These are phyloP conservation scores for Akanthomyces muscarius DNA, from an alignment of 2,329 filamentous ascomycete species.

Conservation along the genomic window DNA sequence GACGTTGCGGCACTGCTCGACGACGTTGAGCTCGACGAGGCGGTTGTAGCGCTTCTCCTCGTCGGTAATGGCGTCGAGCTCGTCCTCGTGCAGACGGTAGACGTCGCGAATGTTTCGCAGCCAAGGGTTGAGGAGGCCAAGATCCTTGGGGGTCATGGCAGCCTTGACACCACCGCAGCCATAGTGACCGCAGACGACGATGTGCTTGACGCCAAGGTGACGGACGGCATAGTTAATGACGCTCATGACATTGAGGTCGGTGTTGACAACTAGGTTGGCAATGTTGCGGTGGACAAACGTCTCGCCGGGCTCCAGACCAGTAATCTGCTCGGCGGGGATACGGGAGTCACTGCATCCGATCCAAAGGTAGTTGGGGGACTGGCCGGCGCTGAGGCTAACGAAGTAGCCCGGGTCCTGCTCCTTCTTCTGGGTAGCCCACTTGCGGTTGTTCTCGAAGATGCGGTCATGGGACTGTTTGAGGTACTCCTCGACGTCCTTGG, in stretches of 20 bases:
- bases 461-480: constrained; percentile 61
- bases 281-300: constrained; percentile 95
- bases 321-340: constrained; percentile 85
- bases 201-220: constrained; percentile 77
- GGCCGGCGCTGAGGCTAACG: constrained; percentile 57
- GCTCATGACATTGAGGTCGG: constrained; percentile 73
- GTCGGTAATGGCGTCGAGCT: constrained; percentile 62
- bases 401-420: constrained; percentile 62
- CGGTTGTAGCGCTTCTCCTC: constrained; percentile 60
- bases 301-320: constrained; percentile 79
- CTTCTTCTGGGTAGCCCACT: constrained; percentile 59
- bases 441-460: constrained; percentile 65
- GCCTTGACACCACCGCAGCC: constrained; percentile 74
- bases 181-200: constrained; percentile 76
- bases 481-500: constrained; percentile 48
- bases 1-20: constrained; percentile 71
- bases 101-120: constrained; percentile 71
- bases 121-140: constrained; percentile 70
- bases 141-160: constrained; percentile 66
- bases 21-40: constrained; percentile 79
- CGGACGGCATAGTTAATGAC: constrained; percentile 85
- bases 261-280: constrained; percentile 78
- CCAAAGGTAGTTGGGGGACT: constrained; percentile 73
- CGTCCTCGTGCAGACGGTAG: constrained; percentile 65
- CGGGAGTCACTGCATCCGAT: constrained; percentile 89